Percentiles rank a stretch among this genome's conserved stretches.
phyloP scores from a whole-genome alignment of 768 basidiomycete genomes.

The Mycena latifolia region DNA sequence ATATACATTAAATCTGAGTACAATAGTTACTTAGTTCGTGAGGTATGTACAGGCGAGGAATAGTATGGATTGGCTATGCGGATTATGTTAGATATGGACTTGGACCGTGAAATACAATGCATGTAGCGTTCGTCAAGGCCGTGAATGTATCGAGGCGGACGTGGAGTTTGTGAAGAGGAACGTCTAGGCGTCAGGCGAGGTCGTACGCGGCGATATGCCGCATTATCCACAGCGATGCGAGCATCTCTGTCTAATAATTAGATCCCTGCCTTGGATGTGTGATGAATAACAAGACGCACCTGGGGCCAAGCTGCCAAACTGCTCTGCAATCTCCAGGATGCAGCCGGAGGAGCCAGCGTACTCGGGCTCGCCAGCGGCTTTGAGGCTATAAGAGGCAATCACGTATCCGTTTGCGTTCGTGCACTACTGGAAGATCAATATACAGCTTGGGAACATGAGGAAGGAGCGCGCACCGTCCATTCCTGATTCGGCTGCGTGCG shows the following conservation, averaged over 20 bases:
- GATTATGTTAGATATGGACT: too few species aligned
- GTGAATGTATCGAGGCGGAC: too few species aligned
- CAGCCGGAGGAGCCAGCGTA: conserved; percentile 70
- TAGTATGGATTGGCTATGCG: too few species aligned
- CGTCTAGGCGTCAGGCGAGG: conserved; percentile 37
- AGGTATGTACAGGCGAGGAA: too few species aligned
- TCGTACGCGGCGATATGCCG: conserved; percentile 67
- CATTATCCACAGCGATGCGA: conserved; percentile 74
- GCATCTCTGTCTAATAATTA: conserved; percentile 58
- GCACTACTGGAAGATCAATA: conserved; percentile 55
- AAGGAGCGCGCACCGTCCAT: conserved; percentile 66
- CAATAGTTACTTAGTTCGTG: too few species aligned
- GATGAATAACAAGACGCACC: conserved; percentile 66
- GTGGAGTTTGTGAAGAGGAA: too few species aligned
- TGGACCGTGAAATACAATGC: too few species aligned
- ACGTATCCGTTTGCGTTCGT: conserved; percentile 62
- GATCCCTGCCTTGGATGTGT: too few species aligned
- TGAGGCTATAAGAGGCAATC: conserved; percentile 73
- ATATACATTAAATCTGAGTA: too few species aligned
- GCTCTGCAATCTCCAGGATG: conserved; percentile 73
- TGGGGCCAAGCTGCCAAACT: conserved; percentile 64
- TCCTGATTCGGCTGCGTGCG: conserved; percentile 63
- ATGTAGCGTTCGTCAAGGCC: too few species aligned
- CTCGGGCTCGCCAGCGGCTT: conserved; percentile 64
- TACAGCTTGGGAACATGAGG: background rate